Evolutionary conservation across 208 protist genomes (phyloP).

Genomic region (Porcisia deanei): DNA sequence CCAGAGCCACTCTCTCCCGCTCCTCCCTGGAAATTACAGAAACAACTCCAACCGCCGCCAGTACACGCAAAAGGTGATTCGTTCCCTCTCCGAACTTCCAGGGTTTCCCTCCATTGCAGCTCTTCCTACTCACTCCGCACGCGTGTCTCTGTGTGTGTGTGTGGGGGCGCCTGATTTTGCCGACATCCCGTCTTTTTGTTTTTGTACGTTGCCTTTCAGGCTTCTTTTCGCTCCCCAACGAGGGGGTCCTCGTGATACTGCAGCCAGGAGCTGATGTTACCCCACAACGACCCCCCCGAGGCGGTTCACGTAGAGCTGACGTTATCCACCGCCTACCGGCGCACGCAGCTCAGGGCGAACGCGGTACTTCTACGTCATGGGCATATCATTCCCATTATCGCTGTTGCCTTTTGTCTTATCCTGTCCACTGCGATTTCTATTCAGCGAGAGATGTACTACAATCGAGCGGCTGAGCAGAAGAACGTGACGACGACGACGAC

Average conservation of each 20-base stretch:
- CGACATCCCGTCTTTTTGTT: neutral
- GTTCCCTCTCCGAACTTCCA: neutral
- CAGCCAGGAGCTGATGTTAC: conserved; percentile 2
- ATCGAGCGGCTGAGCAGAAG: neutral
- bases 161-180: neutral
- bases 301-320: conserved; percentile 19
- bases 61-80: neutral
- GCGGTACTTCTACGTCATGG: conserved; percentile 35
- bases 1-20: too few relatives aligned
- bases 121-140: neutral
- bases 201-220: neutral
- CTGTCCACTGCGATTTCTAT: conserved; percentile 35
- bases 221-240: neutral
- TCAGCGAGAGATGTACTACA: conserved; percentile 33
- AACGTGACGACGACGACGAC: conserved; percentile 13
- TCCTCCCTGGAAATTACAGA: too few relatives aligned
- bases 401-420: conserved; percentile 37
- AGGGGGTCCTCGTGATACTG: neutral
- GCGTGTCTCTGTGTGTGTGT: neutral
- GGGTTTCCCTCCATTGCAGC: neutral
- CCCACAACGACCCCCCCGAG: conserved; percentile 10
- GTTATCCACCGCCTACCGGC: conserved; percentile 12
- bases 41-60: too few relatives aligned
- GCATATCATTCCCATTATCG: conserved; percentile 37
- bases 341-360: conserved; percentile 29